Conservation (phyloP, 495 filamentous ascomycete species). For the Cladorrhinum samala region DNA sequence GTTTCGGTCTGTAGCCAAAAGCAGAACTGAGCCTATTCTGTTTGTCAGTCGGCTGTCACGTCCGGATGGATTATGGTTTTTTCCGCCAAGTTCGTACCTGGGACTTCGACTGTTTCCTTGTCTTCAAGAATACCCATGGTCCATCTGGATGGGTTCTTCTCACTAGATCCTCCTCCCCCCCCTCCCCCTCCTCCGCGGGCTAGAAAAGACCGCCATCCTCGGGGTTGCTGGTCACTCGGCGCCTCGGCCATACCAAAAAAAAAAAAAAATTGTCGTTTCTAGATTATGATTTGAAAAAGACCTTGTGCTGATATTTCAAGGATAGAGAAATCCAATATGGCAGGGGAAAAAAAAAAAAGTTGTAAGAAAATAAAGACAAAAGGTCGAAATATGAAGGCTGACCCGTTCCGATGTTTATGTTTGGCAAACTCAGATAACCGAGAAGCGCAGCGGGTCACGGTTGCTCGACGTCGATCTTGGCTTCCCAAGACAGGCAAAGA, state of each 20-base stretch:
- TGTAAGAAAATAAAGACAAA: too few species aligned
- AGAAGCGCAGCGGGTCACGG: too few species aligned
- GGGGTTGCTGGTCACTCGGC: slow-evolving; percentile 1
- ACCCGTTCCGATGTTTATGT: too few species aligned
- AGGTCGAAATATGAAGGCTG: too few species aligned
- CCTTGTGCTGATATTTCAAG: neutral
- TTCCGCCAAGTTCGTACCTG: slow-evolving; percentile 52
- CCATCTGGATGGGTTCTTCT: slow-evolving; percentile 42
- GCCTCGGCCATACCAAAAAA: slow-evolving; percentile 8
- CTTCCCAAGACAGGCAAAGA: too few species aligned
- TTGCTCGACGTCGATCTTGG: too few species aligned
- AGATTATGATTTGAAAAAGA: neutral
- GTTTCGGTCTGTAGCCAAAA: slow-evolving; percentile 70
- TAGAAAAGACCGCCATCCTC: slow-evolving; percentile 16
- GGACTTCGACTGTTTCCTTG: slow-evolving; percentile 78
- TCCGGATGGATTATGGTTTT: neutral
- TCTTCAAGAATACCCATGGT: slow-evolving; percentile 83
- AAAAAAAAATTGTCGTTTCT: neutral
- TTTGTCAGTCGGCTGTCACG: neutral
- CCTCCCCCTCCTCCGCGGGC: too few species aligned
- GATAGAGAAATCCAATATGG: too few species aligned
- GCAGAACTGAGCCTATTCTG: slow-evolving; percentile 67
- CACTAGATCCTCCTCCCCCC: slow-evolving; percentile 5
- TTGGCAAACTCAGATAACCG: too few species aligned
- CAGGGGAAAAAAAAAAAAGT: too few species aligned